phyloP scores from a whole-genome alignment of 1,139 yeast genomes.

The Yamadazyma jaroonii region DNA sequence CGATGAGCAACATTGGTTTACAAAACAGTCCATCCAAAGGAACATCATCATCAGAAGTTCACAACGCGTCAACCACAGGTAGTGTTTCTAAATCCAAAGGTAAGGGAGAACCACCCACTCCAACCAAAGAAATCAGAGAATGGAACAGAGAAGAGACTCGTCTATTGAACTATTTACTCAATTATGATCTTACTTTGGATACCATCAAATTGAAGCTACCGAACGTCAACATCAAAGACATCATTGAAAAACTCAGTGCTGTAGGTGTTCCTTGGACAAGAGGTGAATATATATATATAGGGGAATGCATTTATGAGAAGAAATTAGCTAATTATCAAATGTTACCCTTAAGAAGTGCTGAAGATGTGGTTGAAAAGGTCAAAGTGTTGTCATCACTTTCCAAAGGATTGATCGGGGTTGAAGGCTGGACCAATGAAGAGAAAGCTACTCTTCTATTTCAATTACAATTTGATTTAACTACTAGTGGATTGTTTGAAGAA shows the following conservation, averaged over 20 bases:
- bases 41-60: no score
- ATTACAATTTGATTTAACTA: constrained; percentile 11
- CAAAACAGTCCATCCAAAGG: no score
- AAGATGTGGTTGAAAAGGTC: constrained; percentile 1
- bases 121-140: neutral
- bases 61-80: no score
- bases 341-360: constrained; percentile 10
- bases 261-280: constrained; percentile 11
- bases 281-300: constrained; percentile 11
- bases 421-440: constrained; percentile 5
- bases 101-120: no score
- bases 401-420: neutral
- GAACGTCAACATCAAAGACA: neutral
- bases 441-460: constrained; percentile 4
- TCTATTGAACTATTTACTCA: constrained; percentile 8
- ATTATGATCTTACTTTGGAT: constrained; percentile 11
- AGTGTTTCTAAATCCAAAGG: no score
- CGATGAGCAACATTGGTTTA: no score
- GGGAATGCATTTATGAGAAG: constrained; percentile 2
- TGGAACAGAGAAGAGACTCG: constrained; percentile 10
- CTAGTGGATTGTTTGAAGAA: constrained; percentile 14
- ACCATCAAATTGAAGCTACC: constrained; percentile 8
- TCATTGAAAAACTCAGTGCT: constrained; percentile 1
- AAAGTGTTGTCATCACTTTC: neutral
- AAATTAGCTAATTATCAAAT: neutral